A percentile compares a stretch with the other conserved stretches of the same genome.
These are phyloP conservation scores for Primulina huaijiensis DNA, from an alignment of 257 asterid species.

Conservation along the genomic window DNA sequence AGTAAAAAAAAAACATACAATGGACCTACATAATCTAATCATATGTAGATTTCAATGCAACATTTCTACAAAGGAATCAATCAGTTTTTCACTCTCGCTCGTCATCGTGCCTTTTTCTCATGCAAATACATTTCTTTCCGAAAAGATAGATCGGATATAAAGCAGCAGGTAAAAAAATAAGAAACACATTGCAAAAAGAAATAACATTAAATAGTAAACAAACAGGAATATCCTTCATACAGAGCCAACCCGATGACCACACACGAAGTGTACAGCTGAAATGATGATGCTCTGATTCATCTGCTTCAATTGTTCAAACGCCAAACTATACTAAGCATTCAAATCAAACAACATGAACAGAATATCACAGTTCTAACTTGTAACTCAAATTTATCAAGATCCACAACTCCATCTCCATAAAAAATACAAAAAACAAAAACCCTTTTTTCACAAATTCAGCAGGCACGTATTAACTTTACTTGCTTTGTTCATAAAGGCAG, in stretches of 20 bases:
- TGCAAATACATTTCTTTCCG: background rate
- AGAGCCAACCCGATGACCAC: background rate
- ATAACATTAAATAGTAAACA: background rate
- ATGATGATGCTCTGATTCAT: background rate
- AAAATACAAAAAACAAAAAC: background rate
- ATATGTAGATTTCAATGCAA: slow-evolving; percentile 9
- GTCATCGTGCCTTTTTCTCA: background rate
- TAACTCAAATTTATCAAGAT: background rate
- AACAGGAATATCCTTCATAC: background rate
- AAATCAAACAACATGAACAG: background rate
- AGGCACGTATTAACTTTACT: background rate
- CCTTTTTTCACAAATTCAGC: background rate
- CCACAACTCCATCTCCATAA: background rate
- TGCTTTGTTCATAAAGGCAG: background rate
- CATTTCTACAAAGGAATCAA: background rate
- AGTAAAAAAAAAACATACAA: background rate
- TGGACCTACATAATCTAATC: background rate
- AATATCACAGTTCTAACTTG: background rate
- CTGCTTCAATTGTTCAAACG: slow-evolving; percentile 5
- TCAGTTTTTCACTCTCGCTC: background rate
- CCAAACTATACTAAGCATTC: slow-evolving; percentile 8
- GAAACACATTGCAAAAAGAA: background rate
- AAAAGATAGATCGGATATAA: slow-evolving; percentile 1
- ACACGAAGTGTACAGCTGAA: background rate
- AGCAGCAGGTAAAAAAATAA: background rate